Evolutionary conservation across 176 grass and related monocot species (phyloP), one percentile per base, ranked within the genome.

Genomic region (Musa acuminata): DNA sequence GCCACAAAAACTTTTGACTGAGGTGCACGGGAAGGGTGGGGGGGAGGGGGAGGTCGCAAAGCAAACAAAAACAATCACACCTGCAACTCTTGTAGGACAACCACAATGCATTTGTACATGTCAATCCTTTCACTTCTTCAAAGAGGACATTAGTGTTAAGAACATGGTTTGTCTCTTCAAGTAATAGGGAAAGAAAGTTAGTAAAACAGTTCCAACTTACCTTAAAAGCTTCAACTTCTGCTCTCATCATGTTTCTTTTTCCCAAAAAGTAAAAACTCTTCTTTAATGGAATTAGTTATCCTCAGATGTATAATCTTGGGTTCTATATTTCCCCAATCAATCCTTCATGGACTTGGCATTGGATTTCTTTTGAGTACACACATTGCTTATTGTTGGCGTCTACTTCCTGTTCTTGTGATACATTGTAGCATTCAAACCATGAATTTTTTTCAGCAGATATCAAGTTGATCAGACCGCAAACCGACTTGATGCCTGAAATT

Each of bases 391-490:
- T 19, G 53, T 14, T 52, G 48, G 16, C 49, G 51, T 55, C 73
- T 52, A 22, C 77, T 14, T 81, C 64, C 10, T 48, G 1, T 13
- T 5, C 49, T 48, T 3, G 27, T 69, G 55, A 73, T 80, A 64
- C 53, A 13, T 63, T 69, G 73, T 77, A 13, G 22, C 13, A 26
- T 11, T 9, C 70, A 58, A 66, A 23, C 54, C 25, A 19, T 67
- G 14, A 60, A 43, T n/a, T 63, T 74, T 78, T 79, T 69, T n/a
- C 22, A 69, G 80, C 76, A 92, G 93, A 85, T 75, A 43, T 72
- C 19, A 51, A 90, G 75, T 55, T 72, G 71, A 66, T 89, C 52
- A 83, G 86, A 22, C 65, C 80, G 23, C 87, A 83, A 74, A 83
- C 22, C 14, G 81, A 76, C 51, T 64, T 78, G 13, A 9, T 67